These are phyloP conservation scores for Hymenoscyphus scutula DNA, from an alignment of 2,329 filamentous ascomycete species.

Conservation along the genomic window DNA sequence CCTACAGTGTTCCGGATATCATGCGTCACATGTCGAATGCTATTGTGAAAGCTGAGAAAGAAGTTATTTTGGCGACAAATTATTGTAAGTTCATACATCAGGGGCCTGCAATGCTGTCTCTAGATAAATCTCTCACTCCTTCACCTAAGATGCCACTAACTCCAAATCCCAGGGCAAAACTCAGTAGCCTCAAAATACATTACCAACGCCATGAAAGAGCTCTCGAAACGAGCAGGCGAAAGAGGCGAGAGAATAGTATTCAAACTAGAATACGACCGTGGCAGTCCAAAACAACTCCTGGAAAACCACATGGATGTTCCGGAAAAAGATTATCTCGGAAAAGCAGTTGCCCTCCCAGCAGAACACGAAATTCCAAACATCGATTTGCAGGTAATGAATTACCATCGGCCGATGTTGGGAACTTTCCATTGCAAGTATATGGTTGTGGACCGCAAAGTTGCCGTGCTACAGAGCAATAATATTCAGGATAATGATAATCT, in stretches of 20 bases:
- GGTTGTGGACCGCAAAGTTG: conserved; percentile 70
- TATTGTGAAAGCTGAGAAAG: conserved; percentile 68
- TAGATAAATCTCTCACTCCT: not conserved
- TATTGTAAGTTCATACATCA: conserved; percentile 40
- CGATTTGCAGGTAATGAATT: conserved; percentile 71
- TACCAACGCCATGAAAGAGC: conserved; percentile 65
- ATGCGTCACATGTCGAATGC: conserved; percentile 72
- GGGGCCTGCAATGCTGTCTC: not conserved
- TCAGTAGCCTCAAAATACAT: conserved; percentile 66
- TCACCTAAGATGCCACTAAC: not conserved
- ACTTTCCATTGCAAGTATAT: conserved; percentile 79
- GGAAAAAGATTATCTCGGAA: conserved; percentile 56
- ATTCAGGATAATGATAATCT: conserved; percentile 76
- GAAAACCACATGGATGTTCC: conserved; percentile 63
- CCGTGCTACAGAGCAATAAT: conserved; percentile 73
- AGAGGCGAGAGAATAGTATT: conserved; percentile 59
- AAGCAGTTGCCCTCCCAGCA: conserved; percentile 58
- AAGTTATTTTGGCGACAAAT: conserved; percentile 73
- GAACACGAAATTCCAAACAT: conserved; percentile 67
- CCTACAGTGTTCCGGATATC: conserved; percentile 58
- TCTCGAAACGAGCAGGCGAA: conserved; percentile 62
- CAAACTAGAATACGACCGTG: conserved; percentile 75
- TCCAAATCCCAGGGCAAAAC: conserved; percentile 53
- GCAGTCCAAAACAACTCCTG: conserved; percentile 59
- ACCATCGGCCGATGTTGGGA: conserved; percentile 66